Base-by-base conservation (phyloP, 805 yeast genomes). In the Yarrowia bubula region DNA sequence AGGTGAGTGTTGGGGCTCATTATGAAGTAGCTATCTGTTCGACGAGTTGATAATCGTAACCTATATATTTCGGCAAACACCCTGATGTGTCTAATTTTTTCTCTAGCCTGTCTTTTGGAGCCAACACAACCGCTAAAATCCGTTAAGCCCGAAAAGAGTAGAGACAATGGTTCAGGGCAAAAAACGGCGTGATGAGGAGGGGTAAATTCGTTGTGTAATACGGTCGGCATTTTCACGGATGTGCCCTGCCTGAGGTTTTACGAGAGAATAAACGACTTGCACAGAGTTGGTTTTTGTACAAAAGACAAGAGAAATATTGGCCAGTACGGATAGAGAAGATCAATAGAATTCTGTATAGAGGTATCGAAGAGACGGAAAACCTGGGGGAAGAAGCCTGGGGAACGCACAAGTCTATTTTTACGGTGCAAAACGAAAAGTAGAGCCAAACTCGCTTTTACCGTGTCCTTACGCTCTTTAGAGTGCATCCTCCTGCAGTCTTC, bases 121-220 rank as follows among this genome's bases (percentile, higher is more conserved):
- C 51, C 22, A 31, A 5, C 14, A 15, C 37, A 8, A 14, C 4
- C 5, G 28, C 28, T 22, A n/a, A 32, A 48, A 33, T n/a, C 53
- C 39, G 53, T 31, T 33, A 48, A 48, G 28, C 8, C 39, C 53
- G 53, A 48, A 35, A 35, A 37, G 46, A 22, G 14, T 38, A 6
- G 8, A 22, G 28, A 65, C 44, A 57, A 64, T 11, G 42, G 22
- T 38, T 46, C 46, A 31, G 51, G 50, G 44, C 47, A 65, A 28
- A 17, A 53, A 47, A 57, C 66, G 28, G 66, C 58, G 38, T 60
- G 42, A 60, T 43, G 55, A 41, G 13, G 51, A 41, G 51, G 38
- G 51, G 39, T 33, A 48, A 48, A 32, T 33, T 33, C 53, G 53
- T 48, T 48, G 53, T 48, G 53, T 48, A 48, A 9, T 32, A 48